Evolutionary conservation across 495 filamentous ascomycete species (phyloP).

Genomic region (Cercophora scortea): DNA sequence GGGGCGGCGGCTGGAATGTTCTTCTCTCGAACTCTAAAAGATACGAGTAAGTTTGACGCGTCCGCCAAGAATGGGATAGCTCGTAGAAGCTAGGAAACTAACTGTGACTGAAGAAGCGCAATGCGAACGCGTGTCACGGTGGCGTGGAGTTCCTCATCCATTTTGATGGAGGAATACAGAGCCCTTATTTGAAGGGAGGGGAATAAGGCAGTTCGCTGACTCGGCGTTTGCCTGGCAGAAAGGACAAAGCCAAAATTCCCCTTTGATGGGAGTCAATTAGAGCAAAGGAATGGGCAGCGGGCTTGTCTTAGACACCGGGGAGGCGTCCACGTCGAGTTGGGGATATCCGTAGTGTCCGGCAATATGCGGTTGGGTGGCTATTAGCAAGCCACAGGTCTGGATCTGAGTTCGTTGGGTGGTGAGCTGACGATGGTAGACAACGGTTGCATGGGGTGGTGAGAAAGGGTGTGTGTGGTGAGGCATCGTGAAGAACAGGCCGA

Average conservation of each 20-base stretch:
- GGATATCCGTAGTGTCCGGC: constrained; percentile 21
- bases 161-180: constrained; percentile 5
- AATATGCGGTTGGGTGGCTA: neutral
- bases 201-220: neutral
- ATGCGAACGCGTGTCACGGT: constrained; percentile 24
- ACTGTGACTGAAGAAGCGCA: constrained; percentile 27
- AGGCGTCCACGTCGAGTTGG: constrained; percentile 12
- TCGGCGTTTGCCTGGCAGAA: neutral
- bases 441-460: too few species aligned
- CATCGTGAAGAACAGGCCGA: neutral
- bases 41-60: neutral
- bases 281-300: neutral
- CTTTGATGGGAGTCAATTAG: too few species aligned
- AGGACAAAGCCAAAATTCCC: too few species aligned
- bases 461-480: neutral
- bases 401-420: too few species aligned
- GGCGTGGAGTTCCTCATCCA: constrained; percentile 19
- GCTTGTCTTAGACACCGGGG: neutral
- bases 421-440: neutral
- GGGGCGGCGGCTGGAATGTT: constrained; percentile 2
- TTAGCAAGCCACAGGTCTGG: too few species aligned
- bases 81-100: constrained; percentile 4
- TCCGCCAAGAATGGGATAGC: neutral
- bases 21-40: constrained; percentile 17
- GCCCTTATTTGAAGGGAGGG: neutral